These are phyloP conservation scores for Vitis hybrid DNA, from an alignment of 177 flowering plant species.

Conservation along the genomic window DNA sequence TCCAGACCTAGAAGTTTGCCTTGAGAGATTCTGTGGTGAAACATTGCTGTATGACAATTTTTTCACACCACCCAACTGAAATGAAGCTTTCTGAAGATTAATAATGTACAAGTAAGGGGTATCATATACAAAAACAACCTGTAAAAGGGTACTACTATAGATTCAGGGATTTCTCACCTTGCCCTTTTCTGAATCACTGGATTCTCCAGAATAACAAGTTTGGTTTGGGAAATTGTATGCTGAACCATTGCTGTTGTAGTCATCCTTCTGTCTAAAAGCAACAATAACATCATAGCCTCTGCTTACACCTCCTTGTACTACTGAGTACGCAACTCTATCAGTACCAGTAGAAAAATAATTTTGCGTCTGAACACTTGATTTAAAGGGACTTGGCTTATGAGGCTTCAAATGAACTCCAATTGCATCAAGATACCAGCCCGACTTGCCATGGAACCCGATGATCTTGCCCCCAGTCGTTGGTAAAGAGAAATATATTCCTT, in stretches of 20 bases:
- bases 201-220: constrained; percentile 15
- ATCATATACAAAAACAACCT: no score
- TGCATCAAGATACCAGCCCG: constrained; percentile 64
- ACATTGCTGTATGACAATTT: background rate
- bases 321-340: constrained; percentile 39
- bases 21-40: background rate
- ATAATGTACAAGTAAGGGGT: no score
- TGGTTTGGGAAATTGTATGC: constrained; percentile 4
- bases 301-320: constrained; percentile 61
- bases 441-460: constrained; percentile 72
- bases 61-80: no score
- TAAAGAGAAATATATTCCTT: constrained; percentile 56
- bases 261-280: constrained; percentile 55
- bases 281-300: constrained; percentile 50
- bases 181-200: constrained; percentile 18
- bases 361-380: constrained; percentile 29
- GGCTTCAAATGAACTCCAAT: constrained; percentile 72
- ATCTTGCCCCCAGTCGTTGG: constrained; percentile 55
- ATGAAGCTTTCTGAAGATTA: no score
- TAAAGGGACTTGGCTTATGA: constrained; percentile 23
- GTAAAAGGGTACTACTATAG: no score
- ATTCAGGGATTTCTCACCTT: constrained; percentile 16
- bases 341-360: constrained; percentile 19
- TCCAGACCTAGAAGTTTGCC: constrained; percentile 15
- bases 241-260: background rate